Evolutionary conservation across 2,329 filamentous ascomycete genomes (phyloP).

Genomic region (Thelonectria rubi): DNA sequence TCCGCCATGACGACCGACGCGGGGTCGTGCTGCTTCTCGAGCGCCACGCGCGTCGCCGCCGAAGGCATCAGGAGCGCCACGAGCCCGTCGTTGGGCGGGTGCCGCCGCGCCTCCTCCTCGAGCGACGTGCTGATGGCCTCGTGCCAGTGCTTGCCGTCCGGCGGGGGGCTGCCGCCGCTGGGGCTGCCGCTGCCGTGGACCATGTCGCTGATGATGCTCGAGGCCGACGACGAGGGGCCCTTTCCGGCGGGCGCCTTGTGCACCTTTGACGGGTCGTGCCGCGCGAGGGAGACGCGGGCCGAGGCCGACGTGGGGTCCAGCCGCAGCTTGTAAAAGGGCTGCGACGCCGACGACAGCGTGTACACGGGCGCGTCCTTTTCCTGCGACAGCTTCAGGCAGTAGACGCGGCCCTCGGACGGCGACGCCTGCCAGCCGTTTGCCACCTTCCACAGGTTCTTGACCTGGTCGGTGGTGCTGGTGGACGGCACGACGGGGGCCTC

Average conservation of each 20-base stretch:
- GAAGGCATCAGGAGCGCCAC: conserved; percentile 75
- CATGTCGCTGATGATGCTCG: conserved; percentile 46
- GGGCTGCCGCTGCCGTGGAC: conserved; percentile 39
- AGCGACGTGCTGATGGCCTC: conserved; percentile 67
- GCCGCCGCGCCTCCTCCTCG: conserved; percentile 62
- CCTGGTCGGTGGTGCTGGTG: conserved; percentile 66
- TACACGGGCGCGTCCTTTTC: conserved; percentile 71
- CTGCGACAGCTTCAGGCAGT: conserved; percentile 65
- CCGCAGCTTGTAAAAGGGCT: conserved; percentile 74
- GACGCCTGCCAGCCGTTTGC: conserved; percentile 75
- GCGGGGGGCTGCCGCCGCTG: conserved; percentile 32
- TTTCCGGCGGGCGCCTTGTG: conserved; percentile 56
- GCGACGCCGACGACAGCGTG: conserved; percentile 66
- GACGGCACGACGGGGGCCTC: conserved; percentile 58
- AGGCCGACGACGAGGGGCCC: conserved; percentile 36
- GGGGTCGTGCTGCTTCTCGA: conserved; percentile 67
- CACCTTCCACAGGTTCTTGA: conserved; percentile 73
- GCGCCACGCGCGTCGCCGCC: conserved; percentile 69
- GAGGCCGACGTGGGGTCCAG: conserved; percentile 71
- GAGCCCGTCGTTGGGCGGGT: conserved; percentile 68
- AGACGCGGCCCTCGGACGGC: conserved; percentile 65
- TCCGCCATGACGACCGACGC: conserved; percentile 70
- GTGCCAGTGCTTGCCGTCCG: conserved; percentile 61
- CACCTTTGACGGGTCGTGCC: conserved; percentile 68
- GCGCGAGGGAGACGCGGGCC: conserved; percentile 66